These are phyloP conservation scores for Lactifluus piperatus DNA, from an alignment of 768 basidiomycete genomes.

Conservation along the genomic window DNA sequence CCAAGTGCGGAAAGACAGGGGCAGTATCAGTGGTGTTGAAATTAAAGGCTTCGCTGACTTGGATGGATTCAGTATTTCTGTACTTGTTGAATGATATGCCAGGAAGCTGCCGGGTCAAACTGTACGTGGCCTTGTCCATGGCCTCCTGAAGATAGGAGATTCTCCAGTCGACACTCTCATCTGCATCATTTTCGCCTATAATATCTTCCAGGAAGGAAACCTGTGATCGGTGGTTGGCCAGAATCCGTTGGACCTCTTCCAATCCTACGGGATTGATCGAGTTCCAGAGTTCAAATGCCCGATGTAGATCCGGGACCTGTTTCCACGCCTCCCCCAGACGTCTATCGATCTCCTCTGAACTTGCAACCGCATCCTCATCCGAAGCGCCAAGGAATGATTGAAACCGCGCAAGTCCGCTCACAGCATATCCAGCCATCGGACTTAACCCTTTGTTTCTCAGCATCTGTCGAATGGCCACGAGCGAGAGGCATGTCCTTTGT, in stretches of 20 bases:
- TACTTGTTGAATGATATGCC: background rate
- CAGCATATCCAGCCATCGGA: background rate
- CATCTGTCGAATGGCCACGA: background rate
- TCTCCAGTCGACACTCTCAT: background rate
- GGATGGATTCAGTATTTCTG: background rate
- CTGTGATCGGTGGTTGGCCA: background rate
- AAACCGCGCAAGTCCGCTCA: background rate
- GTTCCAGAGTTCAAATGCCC: background rate
- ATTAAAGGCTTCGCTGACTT: background rate
- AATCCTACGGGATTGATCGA: background rate
- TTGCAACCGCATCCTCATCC: background rate
- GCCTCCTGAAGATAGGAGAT: background rate
- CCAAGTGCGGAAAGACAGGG: no score
- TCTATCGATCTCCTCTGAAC: background rate
- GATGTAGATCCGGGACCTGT: background rate
- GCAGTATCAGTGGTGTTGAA: no score
- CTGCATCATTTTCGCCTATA: background rate
- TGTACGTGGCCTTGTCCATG: background rate
- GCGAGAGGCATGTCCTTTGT: conserved; percentile 3
- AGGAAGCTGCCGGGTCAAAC: conserved; percentile 3
- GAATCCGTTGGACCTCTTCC: background rate
- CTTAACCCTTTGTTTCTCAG: background rate
- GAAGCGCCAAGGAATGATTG: background rate
- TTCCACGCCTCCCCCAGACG: background rate
- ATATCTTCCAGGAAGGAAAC: conserved; percentile 1